These are phyloP conservation scores for Boehmeria nivea DNA, from an alignment of 306 rosid species.

Conservation along the genomic window DNA sequence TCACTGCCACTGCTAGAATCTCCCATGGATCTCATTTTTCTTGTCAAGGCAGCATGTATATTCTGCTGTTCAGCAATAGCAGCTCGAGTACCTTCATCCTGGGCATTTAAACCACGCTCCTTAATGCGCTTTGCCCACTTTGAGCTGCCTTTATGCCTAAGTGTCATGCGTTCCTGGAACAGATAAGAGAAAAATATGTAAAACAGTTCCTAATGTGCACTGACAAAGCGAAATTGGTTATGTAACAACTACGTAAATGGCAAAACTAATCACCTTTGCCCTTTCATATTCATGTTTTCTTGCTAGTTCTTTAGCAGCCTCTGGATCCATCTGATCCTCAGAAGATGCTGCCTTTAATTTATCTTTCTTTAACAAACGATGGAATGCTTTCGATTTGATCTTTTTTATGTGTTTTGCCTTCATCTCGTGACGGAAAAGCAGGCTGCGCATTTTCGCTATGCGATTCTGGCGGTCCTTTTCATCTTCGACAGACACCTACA, in stretches of 20 bases:
- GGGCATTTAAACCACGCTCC: conserved; percentile 62
- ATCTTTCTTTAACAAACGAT: conserved; percentile 77
- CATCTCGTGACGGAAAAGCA: conserved; percentile 73
- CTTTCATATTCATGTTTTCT: conserved; percentile 69
- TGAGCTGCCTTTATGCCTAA: conserved; percentile 66
- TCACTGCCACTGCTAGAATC: conserved; percentile 64
- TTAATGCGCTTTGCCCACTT: conserved; percentile 64
- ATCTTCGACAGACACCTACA: conserved; percentile 72
- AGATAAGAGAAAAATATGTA: conserved; percentile 13
- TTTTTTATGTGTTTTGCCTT: conserved; percentile 74
- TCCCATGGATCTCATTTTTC: conserved; percentile 73
- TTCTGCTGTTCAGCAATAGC: conserved; percentile 74
- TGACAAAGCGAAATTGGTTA: not conserved
- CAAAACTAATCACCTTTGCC: conserved; percentile 61
- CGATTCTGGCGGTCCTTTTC: conserved; percentile 74
- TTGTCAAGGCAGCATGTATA: conserved; percentile 58
- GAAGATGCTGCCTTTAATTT: conserved; percentile 50
- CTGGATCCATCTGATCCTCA: conserved; percentile 55
- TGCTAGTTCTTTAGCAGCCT: conserved; percentile 73
- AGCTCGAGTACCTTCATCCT: conserved; percentile 91
- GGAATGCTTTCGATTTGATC: conserved; percentile 80
- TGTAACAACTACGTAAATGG: not conserved
- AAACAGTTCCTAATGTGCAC: not conserved
- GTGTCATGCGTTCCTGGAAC: conserved; percentile 78
- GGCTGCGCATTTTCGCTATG: conserved; percentile 91